Conservation (phyloP, 345 rosid genomes). For the Pistacia vera region DNA sequence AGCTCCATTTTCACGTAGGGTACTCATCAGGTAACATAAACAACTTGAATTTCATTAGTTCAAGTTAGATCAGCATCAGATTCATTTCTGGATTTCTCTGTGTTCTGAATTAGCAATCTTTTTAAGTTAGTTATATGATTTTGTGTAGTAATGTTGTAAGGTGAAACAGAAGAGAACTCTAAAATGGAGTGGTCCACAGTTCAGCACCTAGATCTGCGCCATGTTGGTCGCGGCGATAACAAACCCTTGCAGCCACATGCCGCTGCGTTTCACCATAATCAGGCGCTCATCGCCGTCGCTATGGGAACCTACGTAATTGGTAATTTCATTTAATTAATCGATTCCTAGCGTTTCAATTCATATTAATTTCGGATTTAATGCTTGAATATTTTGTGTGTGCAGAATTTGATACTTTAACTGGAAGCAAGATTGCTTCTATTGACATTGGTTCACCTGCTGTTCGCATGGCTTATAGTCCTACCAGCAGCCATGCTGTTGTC, state of each 20-base stretch:
- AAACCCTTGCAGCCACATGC: constrained; percentile 89
- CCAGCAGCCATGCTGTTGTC: constrained; percentile 74
- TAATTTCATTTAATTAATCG: constrained; percentile 16
- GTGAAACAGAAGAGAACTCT: neutral
- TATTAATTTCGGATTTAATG: neutral
- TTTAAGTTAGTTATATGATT: neutral
- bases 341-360: neutral
- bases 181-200: constrained; percentile 97
- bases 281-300: constrained; percentile 77
- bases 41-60: neutral
- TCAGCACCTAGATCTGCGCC: constrained; percentile 95
- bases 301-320: constrained; percentile 77
- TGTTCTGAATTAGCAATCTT: neutral
- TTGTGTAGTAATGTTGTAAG: neutral
- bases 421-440: constrained; percentile 79
- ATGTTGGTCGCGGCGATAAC: constrained; percentile 69
- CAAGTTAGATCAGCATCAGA: neutral
- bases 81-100: neutral
- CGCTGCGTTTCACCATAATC: constrained; percentile 83
- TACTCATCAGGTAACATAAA: neutral
- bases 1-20: neutral
- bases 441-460: constrained; percentile 86
- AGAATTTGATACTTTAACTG: constrained; percentile 94
- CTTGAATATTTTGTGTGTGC: constrained; percentile 14
- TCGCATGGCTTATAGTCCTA: constrained; percentile 84